These are phyloP conservation scores for Cutaneotrichosporon sp. DNA, from an alignment of 1,284 basidiomycete species.

Conservation along the genomic window DNA sequence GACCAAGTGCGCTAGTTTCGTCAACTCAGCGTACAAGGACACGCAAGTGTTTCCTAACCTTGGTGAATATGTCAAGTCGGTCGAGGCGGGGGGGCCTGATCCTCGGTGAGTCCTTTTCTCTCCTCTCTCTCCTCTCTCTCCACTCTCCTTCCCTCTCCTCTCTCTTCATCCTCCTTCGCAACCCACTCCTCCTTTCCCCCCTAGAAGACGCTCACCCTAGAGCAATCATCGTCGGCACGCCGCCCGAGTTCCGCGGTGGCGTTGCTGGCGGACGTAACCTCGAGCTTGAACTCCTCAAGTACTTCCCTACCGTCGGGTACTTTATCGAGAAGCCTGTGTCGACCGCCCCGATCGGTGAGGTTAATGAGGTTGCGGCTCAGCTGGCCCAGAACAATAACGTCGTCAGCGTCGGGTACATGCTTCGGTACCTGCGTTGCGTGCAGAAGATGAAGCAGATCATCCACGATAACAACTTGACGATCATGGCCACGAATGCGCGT, in stretches of 20 bases:
- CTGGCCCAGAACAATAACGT: constrained; percentile 70
- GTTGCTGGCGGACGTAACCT: constrained; percentile 76
- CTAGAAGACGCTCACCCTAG: constrained; percentile 24
- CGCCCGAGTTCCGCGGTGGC: constrained; percentile 88
- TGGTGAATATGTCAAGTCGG: constrained; percentile 74
- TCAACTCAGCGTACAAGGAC: constrained; percentile 86
- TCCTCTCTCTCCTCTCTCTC: no score
- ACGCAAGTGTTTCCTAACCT: constrained; percentile 85
- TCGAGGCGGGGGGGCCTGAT: constrained; percentile 56
- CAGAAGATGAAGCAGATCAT: constrained; percentile 99
- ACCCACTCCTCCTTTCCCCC: no score
- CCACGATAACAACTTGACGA: constrained; percentile 89
- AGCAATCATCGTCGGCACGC: constrained; percentile 86
- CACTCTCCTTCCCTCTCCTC: no score
- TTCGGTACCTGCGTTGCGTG: constrained; percentile 88
- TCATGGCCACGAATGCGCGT: constrained; percentile 94
- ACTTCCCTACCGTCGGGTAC: constrained; percentile 86
- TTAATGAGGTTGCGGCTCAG: constrained; percentile 64
- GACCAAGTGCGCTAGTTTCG: constrained; percentile 91
- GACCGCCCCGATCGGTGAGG: constrained; percentile 66
- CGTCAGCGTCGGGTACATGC: constrained; percentile 89
- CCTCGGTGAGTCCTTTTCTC: constrained; percentile 52
- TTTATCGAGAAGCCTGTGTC: constrained; percentile 95
- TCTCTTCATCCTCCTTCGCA: no score
- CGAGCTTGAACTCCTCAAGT: constrained; percentile 82